These are phyloP conservation scores for Scolecobasidium constrictum DNA, from an alignment of 2,329 filamentous ascomycete genomes.

Conservation along the genomic window DNA sequence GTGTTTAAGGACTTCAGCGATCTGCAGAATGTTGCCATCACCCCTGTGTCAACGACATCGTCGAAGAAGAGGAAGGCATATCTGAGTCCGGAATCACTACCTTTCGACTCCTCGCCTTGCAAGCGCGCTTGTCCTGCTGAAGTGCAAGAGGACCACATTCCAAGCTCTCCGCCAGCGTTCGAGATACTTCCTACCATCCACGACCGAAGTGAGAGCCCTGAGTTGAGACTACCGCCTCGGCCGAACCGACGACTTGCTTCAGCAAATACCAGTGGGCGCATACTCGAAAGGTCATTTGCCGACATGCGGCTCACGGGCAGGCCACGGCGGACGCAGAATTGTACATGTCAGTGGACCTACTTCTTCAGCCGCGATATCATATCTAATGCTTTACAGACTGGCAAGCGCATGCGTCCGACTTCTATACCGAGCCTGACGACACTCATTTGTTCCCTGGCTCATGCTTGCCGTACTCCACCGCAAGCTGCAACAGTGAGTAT, in stretches of 20 bases:
- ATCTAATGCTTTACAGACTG: slow-evolving; percentile 29
- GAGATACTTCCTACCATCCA: neutral
- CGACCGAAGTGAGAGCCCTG: slow-evolving; percentile 6
- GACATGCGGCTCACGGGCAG: neutral
- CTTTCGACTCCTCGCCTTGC: slow-evolving; percentile 29
- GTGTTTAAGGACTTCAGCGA: slow-evolving; percentile 24
- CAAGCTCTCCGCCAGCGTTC: slow-evolving; percentile 8
- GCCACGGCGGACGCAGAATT: slow-evolving; percentile 5
- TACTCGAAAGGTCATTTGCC: slow-evolving; percentile 7
- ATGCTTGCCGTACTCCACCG: slow-evolving; percentile 54
- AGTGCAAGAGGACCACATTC: slow-evolving; percentile 2
- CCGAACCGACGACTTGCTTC: neutral
- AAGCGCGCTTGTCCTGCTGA: slow-evolving; percentile 4
- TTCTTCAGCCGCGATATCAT: slow-evolving; percentile 9
- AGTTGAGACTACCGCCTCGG: slow-evolving; percentile 1
- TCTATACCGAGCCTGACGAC: slow-evolving; percentile 48
- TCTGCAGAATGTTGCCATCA: slow-evolving; percentile 15
- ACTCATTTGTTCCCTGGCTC: slow-evolving; percentile 37
- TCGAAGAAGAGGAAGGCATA: slow-evolving; percentile 26
- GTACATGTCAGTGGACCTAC: slow-evolving; percentile 1
- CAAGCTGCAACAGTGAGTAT: slow-evolving; percentile 52
- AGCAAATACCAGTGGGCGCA: neutral
- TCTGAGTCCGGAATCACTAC: slow-evolving; percentile 29
- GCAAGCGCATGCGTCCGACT: slow-evolving; percentile 48
- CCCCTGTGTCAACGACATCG: slow-evolving; percentile 19